phyloP scores from a whole-genome alignment of 192 early-diverging fungal species.

The Umbelopsis isabellina region DNA sequence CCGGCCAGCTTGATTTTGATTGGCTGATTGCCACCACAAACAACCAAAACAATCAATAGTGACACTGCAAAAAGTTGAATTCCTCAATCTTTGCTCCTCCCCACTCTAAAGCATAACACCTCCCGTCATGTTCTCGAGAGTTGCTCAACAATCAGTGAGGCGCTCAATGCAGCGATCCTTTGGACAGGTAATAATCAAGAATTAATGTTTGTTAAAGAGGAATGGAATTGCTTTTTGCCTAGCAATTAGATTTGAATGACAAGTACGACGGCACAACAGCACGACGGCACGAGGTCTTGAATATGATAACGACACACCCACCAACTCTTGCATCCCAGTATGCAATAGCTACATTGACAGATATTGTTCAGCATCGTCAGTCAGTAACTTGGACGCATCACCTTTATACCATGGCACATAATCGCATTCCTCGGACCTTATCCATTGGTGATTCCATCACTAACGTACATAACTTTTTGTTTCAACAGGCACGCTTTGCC shows the following conservation, averaged over 20 bases:
- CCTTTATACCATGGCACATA: too few species aligned
- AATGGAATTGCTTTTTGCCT: too few species aligned
- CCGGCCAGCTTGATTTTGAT: background rate
- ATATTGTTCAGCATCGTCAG: too few species aligned
- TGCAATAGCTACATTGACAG: too few species aligned
- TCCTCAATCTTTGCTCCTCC: conserved; percentile 15
- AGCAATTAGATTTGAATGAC: too few species aligned
- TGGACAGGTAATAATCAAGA: conserved; percentile 1
- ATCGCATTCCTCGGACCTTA: background rate
- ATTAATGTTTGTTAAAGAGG: background rate
- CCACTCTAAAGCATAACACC: conserved; percentile 16
- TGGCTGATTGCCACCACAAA: background rate
- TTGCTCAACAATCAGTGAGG: conserved; percentile 40
- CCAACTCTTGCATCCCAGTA: background rate
- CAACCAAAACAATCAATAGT: conserved; percentile 23
- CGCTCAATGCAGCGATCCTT: conserved; percentile 35
- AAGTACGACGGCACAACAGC: too few species aligned
- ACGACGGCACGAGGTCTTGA: background rate
- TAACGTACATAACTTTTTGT: background rate
- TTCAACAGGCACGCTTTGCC: conserved; percentile 37
- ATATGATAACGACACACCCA: background rate
- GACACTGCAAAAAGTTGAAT: background rate
- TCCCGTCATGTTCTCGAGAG: conserved; percentile 43
- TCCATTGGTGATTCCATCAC: background rate
- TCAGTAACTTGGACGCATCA: too few species aligned